Conservation (phyloP, 2,329 filamentous ascomycete genomes). For the Ambrosiella xylebori region DNA sequence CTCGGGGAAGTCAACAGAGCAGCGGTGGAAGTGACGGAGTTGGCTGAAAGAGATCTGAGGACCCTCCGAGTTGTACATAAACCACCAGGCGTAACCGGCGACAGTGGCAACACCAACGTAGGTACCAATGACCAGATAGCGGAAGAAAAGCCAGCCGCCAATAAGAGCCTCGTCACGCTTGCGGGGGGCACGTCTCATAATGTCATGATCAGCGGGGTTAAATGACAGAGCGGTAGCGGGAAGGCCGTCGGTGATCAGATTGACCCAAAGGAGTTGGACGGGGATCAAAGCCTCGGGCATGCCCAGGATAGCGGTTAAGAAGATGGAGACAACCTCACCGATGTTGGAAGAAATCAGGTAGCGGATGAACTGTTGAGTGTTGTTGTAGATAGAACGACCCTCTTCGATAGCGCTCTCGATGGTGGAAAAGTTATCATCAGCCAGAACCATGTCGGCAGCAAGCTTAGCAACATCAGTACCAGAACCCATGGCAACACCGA, state of each 20-base stretch:
- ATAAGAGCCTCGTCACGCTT: conserved; percentile 89
- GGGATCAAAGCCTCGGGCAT: conserved; percentile 97
- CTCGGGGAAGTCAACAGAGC: conserved; percentile 67
- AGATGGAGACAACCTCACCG: conserved; percentile 96
- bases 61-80: conserved; percentile 83
- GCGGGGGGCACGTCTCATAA: conserved; percentile 83
- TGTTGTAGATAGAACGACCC: conserved; percentile 97
- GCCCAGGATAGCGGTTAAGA: conserved; percentile 84
- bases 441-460: conserved; percentile 94
- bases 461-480: conserved; percentile 95
- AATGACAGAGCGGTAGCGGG: conserved; percentile 93
- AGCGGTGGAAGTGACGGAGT: conserved; percentile 84
- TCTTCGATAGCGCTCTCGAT: conserved; percentile 94
- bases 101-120: conserved; percentile 94
- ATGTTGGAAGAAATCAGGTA: conserved; percentile 99
- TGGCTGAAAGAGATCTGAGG: conserved; percentile 86
- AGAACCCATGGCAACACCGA: conserved; percentile 96
- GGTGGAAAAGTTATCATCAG: conserved; percentile 97
- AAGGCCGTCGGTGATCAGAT: conserved; percentile 91
- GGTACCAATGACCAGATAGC: conserved; percentile 87
- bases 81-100: conserved; percentile 98
- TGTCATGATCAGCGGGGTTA: conserved; percentile 95
- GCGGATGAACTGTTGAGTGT: conserved; percentile 98
- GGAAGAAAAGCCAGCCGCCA: conserved; percentile 90
- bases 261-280: conserved; percentile 96